Conservation (phyloP, 805 yeast species). For the Scheffersomyces lignosus region DNA sequence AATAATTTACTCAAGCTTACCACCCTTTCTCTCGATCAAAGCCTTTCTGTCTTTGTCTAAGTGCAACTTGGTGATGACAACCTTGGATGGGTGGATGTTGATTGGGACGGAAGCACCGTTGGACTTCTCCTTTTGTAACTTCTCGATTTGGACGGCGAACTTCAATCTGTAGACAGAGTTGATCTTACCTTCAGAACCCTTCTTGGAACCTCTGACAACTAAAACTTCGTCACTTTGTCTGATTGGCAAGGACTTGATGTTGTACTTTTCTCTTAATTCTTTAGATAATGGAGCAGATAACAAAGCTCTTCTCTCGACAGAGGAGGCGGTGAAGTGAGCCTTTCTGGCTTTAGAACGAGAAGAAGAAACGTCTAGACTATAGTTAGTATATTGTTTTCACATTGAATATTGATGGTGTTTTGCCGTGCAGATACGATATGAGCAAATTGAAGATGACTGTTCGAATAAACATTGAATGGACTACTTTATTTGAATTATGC, state of each 20-base stretch:
- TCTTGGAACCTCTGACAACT: conserved; percentile 98
- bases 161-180: conserved; percentile 98
- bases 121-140: conserved; percentile 95
- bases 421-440: too few relatives aligned
- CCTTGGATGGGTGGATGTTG: conserved; percentile 98
- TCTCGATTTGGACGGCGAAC: conserved; percentile 94
- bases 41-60: conserved; percentile 99
- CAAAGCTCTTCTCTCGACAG: conserved; percentile 89
- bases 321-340: conserved; percentile 98
- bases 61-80: conserved; percentile 97
- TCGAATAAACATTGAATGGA: too few relatives aligned
- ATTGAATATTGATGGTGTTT: neutral
- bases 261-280: conserved; percentile 97
- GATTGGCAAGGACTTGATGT: conserved; percentile 92
- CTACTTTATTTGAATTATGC: too few relatives aligned
- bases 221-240: conserved; percentile 96
- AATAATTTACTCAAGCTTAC: conserved; percentile 79
- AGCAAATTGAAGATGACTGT: too few relatives aligned
- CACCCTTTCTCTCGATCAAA: conserved; percentile 96
- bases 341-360: conserved; percentile 99
- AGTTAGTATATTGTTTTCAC: conserved; percentile 29
- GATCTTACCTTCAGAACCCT: conserved; percentile 99
- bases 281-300: conserved; percentile 98
- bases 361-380: conserved; percentile 85
- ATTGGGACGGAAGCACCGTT: conserved; percentile 97